Evolutionary conservation across 2,329 filamentous ascomycete genomes (phyloP).

Genomic region (Graphiopsis chlorocephala): DNA sequence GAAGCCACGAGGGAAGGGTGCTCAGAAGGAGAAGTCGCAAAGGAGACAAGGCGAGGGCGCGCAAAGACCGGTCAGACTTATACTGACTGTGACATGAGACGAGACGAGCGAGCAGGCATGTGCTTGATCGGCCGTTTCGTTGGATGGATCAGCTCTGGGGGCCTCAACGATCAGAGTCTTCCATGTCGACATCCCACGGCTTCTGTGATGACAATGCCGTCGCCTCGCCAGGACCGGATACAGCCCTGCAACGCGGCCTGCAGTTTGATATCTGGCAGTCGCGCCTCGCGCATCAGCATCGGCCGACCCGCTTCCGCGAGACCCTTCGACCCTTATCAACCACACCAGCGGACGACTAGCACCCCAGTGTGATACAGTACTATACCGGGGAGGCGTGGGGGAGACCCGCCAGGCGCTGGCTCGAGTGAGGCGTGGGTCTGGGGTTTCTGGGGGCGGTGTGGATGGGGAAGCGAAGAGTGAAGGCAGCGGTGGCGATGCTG

Average conservation of each 20-base stretch:
- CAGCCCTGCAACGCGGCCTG: background rate
- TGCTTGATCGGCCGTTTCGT: background rate
- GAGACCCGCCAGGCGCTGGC: background rate
- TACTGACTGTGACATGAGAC: background rate
- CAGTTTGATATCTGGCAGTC: background rate
- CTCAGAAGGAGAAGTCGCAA: background rate
- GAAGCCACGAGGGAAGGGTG: background rate
- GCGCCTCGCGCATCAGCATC: background rate
- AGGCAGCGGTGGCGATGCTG: background rate
- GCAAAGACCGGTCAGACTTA: slow-evolving; percentile 2
- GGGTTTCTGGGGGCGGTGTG: slow-evolving; percentile 11
- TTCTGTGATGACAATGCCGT: background rate
- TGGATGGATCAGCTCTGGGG: slow-evolving; percentile 2
- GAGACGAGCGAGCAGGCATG: background rate
- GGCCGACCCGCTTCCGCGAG: slow-evolving; percentile 7
- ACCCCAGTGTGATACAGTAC: background rate
- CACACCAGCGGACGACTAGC: background rate
- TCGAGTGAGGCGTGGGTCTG: background rate
- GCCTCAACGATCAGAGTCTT: background rate
- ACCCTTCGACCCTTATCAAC: background rate
- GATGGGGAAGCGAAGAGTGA: background rate
- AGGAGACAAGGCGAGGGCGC: background rate
- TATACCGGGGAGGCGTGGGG: background rate
- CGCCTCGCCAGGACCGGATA: background rate
- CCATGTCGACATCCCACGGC: background rate